Base-by-base conservation (phyloP, 2,329 filamentous ascomycete genomes). In the Rugonectria rugulosa region DNA sequence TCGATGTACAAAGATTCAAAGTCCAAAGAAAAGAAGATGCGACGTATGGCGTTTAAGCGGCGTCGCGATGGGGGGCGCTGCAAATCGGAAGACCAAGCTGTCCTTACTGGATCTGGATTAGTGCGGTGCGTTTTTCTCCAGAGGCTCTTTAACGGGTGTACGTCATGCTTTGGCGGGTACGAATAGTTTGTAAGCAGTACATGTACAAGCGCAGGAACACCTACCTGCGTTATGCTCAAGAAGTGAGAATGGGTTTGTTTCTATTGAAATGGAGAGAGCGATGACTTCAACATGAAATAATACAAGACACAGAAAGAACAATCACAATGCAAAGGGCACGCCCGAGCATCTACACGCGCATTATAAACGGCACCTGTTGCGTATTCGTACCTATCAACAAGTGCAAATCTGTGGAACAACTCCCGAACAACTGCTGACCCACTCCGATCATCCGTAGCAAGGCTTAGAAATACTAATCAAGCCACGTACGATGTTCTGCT, bases 21-120 rank as follows among this genome's bases (percentile, higher is more conserved):
- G 45, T 37, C 45, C 38, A 36, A 37, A 27, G 40, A 19, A 20
- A 11, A n/a, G 38, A 53, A 53, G 45, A 55, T 50, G 53, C 53
- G 46, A 55, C 53, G 53, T 55, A 34, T 55, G 14, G 40, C 11
- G 27, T 47, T 46, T 40, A 42, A 47, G 36, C 43, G 40, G 50
- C 38, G 44, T 46, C n/a, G 43, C 31, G 38, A 36, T 27, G 36
- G 15, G 42, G n/a, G n/a, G n/a, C n/a, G n/a, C n/a, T n/a, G n/a
- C n/a, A n/a, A 24, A 27, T 26, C 27, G 53, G 40, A 55, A 41
- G 38, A 34, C n/a, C 27, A 32, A 55, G 12, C 53, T 50, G 45
- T 45, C 53, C 40, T 55, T 55, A 41, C 53, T 23, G 41, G 9
- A 50, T 55, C 45, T 45, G 53, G 53, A 36, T 34, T 41, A 46